Evolutionary conservation across 306 rosid genomes (phyloP).

Genomic region (Abrus precatorius): DNA sequence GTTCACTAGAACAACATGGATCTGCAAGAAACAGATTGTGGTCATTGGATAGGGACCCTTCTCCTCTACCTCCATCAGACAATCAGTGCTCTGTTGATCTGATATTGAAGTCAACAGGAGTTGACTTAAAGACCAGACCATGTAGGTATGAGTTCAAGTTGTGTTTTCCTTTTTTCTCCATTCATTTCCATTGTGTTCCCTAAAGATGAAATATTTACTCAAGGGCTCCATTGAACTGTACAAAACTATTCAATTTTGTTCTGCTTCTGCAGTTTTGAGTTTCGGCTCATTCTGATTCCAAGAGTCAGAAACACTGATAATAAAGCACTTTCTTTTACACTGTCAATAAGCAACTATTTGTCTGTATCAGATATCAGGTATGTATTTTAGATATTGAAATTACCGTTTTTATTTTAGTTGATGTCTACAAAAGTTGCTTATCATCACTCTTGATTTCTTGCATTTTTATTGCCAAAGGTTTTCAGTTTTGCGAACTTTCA

Average conservation of each 20-base stretch:
- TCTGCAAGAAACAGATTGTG: slow-evolving; percentile 63
- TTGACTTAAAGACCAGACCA: slow-evolving; percentile 45
- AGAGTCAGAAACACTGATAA: slow-evolving; percentile 66
- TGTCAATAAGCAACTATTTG: slow-evolving; percentile 62
- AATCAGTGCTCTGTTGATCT: slow-evolving; percentile 69
- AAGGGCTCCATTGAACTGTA: not conserved
- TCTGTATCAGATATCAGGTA: slow-evolving; percentile 76
- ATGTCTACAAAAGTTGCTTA: not conserved
- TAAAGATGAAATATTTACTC: not conserved
- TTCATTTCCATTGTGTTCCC: not conserved
- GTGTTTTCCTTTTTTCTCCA: not conserved
- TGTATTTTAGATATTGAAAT: slow-evolving; percentile 15
- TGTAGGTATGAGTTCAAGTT: slow-evolving; percentile 10
- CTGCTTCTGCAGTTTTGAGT: slow-evolving; percentile 63
- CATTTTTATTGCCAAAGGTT: not conserved
- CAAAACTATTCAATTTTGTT: slow-evolving; percentile 4
- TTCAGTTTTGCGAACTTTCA: not conserved
- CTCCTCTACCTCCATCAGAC: slow-evolving; percentile 61
- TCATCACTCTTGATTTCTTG: not conserved
- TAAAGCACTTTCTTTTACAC: slow-evolving; percentile 58
- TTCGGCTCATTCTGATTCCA: slow-evolving; percentile 61
- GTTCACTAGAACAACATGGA: slow-evolving; percentile 54
- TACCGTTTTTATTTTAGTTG: not conserved
- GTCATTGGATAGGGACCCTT: slow-evolving; percentile 68
- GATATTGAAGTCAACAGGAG: slow-evolving; percentile 61